Percentiles rank a stretch among this genome's conserved stretches.
phyloP scores from a whole-genome alignment of 306 rosid genomes.

The Quercus ilex region DNA sequence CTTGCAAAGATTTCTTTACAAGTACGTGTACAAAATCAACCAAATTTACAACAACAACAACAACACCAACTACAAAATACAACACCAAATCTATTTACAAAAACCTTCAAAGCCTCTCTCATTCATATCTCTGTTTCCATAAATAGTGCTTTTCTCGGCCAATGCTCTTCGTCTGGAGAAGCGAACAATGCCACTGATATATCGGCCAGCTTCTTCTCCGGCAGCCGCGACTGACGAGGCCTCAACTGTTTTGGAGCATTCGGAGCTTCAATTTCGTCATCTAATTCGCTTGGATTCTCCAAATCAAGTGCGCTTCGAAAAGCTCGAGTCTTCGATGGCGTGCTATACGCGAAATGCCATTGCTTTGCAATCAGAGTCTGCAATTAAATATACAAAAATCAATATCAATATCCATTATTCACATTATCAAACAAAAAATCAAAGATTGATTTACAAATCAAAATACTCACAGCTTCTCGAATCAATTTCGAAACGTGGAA shows the following conservation, averaged over 20 bases:
- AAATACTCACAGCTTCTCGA: conserved; percentile 53
- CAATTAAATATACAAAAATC: conserved; percentile 8
- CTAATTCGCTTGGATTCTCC: conserved; percentile 15
- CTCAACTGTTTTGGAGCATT: conserved; percentile 42
- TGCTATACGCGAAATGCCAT: conserved; percentile 56
- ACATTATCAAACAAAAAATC: not conserved
- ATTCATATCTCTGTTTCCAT: conserved; percentile 2
- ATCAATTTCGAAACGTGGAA: conserved; percentile 53
- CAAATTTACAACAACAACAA: conserved; percentile 22
- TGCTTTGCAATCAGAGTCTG: conserved; percentile 55
- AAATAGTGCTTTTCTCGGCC: conserved; percentile 15
- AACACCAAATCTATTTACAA: conserved; percentile 32
- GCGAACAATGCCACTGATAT: conserved; percentile 48
- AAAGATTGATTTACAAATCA: not conserved
- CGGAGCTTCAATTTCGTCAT: conserved; percentile 53
- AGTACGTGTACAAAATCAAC: conserved; percentile 21
- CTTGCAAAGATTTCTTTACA: conserved; percentile 25
- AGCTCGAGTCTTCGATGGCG: conserved; percentile 55
- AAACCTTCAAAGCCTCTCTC: not conserved
- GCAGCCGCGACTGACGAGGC: conserved; percentile 20
- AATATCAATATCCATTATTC: conserved; percentile 10
- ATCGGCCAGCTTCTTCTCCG: conserved; percentile 33
- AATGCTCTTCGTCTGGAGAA: conserved; percentile 25
- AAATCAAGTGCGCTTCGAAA: conserved; percentile 28
- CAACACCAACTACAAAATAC: conserved; percentile 10